Conservation (phyloP, 345 rosid species). For the Raphanus raphanistrum region DNA sequence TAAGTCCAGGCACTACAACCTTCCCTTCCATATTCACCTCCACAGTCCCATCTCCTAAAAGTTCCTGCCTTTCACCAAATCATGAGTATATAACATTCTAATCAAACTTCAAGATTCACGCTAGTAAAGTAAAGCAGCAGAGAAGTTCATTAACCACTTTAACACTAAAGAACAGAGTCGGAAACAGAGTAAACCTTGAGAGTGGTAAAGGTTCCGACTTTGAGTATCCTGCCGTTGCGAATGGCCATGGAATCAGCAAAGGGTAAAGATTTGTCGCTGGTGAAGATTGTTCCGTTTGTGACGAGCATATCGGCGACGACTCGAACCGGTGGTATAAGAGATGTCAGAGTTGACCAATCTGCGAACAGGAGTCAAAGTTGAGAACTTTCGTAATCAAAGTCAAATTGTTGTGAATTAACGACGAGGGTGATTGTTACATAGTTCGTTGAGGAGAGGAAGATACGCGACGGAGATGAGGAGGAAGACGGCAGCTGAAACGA, state of each 20-base stretch:
- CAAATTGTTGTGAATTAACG: not conserved
- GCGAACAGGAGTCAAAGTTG: not conserved
- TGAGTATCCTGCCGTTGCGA: constrained; percentile 64
- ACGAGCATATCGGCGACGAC: constrained; percentile 60
- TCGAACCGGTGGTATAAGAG: constrained; percentile 35
- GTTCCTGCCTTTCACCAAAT: constrained; percentile 46
- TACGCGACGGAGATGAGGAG: constrained; percentile 44
- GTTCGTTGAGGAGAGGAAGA: constrained; percentile 39
- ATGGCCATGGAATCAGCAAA: constrained; percentile 84
- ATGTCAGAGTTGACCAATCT: constrained; percentile 58
- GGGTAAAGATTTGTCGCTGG: constrained; percentile 61
- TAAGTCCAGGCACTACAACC: constrained; percentile 83
- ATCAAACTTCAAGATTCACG: constrained; percentile 17
- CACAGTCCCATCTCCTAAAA: constrained; percentile 55
- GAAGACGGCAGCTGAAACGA: constrained; percentile 45
- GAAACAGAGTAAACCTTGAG: constrained; percentile 48
- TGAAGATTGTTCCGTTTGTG: constrained; percentile 76
- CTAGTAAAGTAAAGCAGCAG: too few species aligned
- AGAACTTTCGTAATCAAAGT: constrained; percentile 2
- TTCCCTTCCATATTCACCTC: constrained; percentile 72
- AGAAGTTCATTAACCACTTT: not conserved
- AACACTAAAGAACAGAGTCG: not conserved
- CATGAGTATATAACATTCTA: not conserved
- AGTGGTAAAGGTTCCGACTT: constrained; percentile 64
- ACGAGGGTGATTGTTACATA: constrained; percentile 20